Evolutionary conservation across 1,139 yeast species (phyloP).

Genomic region (Magnusiomyces sp.): DNA sequence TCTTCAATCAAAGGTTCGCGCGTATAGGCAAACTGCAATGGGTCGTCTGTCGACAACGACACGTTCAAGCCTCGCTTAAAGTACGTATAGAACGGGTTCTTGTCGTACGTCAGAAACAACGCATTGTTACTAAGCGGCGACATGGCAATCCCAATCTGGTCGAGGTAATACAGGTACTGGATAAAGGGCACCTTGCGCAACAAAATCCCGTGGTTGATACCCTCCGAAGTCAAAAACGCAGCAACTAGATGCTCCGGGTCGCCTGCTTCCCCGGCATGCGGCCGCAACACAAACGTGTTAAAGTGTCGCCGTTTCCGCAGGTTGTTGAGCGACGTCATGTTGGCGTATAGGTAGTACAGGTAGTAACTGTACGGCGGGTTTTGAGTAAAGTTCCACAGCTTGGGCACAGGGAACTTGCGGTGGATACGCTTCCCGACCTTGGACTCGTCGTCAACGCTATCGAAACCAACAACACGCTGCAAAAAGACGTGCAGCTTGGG

Average conservation of each 20-base stretch:
- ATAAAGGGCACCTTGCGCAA: slow-evolving; percentile 89
- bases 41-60: slow-evolving; percentile 90
- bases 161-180: slow-evolving; percentile 85
- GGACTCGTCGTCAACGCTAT: slow-evolving; percentile 96
- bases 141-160: slow-evolving; percentile 98
- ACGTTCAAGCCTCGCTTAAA: slow-evolving; percentile 91
- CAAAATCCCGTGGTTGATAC: slow-evolving; percentile 91
- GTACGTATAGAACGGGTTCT: slow-evolving; percentile 82
- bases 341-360: slow-evolving; percentile 79
- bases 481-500: slow-evolving; percentile 84
- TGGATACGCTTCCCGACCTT: slow-evolving; percentile 77
- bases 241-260: slow-evolving; percentile 94
- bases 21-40: slow-evolving; percentile 88
- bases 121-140: slow-evolving; percentile 97
- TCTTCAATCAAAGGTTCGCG: slow-evolving; percentile 97
- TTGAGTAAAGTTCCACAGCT: slow-evolving; percentile 62
- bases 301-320: slow-evolving; percentile 67
- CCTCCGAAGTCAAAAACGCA: slow-evolving; percentile 82
- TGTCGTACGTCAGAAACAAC: slow-evolving; percentile 86
- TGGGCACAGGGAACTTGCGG: slow-evolving; percentile 74
- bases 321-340: slow-evolving; percentile 74
- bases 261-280: slow-evolving; percentile 99
- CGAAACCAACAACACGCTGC: slow-evolving; percentile 94
- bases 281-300: slow-evolving; percentile 86
- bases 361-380: slow-evolving; percentile 99